Evolutionary conservation across 116 monocot species (phyloP).

Genomic region (Zostera marina): DNA sequence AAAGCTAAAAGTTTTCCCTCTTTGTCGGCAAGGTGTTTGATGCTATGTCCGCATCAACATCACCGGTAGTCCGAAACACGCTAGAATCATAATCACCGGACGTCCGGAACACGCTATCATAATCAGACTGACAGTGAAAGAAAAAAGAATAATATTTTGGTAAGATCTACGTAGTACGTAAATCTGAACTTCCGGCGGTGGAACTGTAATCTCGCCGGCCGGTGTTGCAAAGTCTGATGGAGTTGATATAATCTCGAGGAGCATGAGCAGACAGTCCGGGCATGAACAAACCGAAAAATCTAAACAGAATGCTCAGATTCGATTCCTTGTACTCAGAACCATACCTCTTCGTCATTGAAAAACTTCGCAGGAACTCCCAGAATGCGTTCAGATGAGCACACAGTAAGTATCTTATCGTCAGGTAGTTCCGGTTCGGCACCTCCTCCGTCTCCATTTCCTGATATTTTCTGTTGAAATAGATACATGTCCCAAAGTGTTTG

Average conservation of each 20-base stretch:
- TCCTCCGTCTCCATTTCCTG: slow-evolving; percentile 12
- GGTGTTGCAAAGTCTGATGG: slow-evolving; percentile 3
- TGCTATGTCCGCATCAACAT: too few relatives aligned
- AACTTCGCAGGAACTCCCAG: slow-evolving; percentile 5
- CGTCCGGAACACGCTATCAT: too few relatives aligned
- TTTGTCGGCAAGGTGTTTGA: too few relatives aligned
- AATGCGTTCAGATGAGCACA: slow-evolving; percentile 1
- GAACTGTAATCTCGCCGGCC: too few relatives aligned
- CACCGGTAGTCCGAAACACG: too few relatives aligned
- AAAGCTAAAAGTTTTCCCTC: too few relatives aligned
- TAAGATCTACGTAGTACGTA: too few relatives aligned
- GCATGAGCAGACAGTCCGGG: slow-evolving; percentile 41
- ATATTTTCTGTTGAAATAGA: slow-evolving; percentile 44
- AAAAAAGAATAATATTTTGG: too few relatives aligned
- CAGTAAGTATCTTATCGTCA: slow-evolving; percentile 4
- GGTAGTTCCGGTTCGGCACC: slow-evolving; percentile 29
- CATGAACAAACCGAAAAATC: slow-evolving; percentile 18
- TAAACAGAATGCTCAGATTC: slow-evolving; percentile 15
- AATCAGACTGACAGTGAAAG: too few relatives aligned
- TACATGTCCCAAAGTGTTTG: slow-evolving; percentile 57
- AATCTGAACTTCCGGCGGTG: too few relatives aligned
- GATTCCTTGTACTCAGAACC: slow-evolving; percentile 25
- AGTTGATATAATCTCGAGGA: slow-evolving; percentile 43
- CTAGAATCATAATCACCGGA: too few relatives aligned
- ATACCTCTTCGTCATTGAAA: slow-evolving; percentile 1